Percentiles rank a stretch among this genome's conserved stretches.
These are phyloP conservation scores for Binderoboletus segoi DNA, from an alignment of 1,284 basidiomycete genomes.

Conservation along the genomic window DNA sequence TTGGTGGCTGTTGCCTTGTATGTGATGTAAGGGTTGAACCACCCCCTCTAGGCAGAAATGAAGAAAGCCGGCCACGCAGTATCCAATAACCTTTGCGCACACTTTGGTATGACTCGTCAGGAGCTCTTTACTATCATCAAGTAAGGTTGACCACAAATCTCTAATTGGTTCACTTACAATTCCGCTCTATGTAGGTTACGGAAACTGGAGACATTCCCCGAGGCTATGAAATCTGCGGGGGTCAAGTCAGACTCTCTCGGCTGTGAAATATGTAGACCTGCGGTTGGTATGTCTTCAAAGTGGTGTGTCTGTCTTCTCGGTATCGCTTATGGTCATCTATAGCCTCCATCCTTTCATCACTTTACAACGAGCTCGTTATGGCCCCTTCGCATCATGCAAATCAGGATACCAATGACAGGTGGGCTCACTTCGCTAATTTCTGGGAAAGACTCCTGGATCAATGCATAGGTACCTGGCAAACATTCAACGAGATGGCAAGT, in stretches of 20 bases:
- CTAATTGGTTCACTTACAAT: not conserved
- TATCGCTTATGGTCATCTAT: not conserved
- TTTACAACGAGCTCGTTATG: slow-evolving; percentile 74
- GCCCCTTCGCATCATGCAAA: slow-evolving; percentile 64
- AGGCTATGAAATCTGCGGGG: slow-evolving; percentile 58
- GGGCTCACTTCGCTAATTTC: not conserved
- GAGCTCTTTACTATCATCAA: slow-evolving; percentile 74
- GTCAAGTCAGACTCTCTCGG: slow-evolving; percentile 56
- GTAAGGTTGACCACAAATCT: slow-evolving; percentile 26
- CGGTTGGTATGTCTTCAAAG: slow-evolving; percentile 48
- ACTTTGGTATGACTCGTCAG: slow-evolving; percentile 68
- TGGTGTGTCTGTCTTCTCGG: not conserved
- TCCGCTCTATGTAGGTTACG: slow-evolving; percentile 48
- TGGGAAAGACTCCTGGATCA: not conserved
- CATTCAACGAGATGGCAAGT: slow-evolving; percentile 68
- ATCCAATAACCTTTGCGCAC: slow-evolving; percentile 66
- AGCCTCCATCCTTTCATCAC: slow-evolving; percentile 59
- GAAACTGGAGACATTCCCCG: slow-evolving; percentile 57
- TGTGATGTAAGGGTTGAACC: not conserved
- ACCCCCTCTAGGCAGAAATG: slow-evolving; percentile 57
- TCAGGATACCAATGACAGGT: slow-evolving; percentile 70
- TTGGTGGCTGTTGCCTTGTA: not conserved
- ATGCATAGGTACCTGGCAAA: slow-evolving; percentile 62
- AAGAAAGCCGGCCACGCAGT: slow-evolving; percentile 66
- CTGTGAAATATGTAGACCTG: slow-evolving; percentile 77